Conservation (phyloP, 768 basidiomycete species). For the Nevesoporus exiguus region DNA sequence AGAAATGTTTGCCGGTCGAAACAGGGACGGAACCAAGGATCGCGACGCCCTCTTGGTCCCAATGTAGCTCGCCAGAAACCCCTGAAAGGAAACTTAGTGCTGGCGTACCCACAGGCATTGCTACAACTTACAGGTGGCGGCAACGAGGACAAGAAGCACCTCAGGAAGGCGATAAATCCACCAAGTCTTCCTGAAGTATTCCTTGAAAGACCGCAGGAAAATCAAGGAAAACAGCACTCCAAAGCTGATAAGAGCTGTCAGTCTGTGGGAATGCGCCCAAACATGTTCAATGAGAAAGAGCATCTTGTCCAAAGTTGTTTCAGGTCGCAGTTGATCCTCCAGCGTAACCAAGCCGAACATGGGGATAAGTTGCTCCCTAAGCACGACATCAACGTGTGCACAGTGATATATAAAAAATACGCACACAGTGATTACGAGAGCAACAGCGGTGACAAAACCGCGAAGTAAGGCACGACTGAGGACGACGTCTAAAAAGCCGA, state of each 20-base stretch:
- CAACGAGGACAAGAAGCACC: slow-evolving; percentile 81
- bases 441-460: slow-evolving; percentile 85
- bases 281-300: slow-evolving; percentile 65
- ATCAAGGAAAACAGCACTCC: slow-evolving; percentile 66
- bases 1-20: slow-evolving; percentile 54
- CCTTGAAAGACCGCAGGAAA: slow-evolving; percentile 54
- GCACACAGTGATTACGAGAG: slow-evolving; percentile 80
- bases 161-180: slow-evolving; percentile 84
- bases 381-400: background rate
- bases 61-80: slow-evolving; percentile 61
- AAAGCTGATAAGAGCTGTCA: slow-evolving; percentile 75
- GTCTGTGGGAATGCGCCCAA: slow-evolving; percentile 52
- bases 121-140: slow-evolving; percentile 66
- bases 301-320: slow-evolving; percentile 73
- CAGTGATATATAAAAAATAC: slow-evolving; percentile 23
- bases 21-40: slow-evolving; percentile 80
- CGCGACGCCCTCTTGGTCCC: slow-evolving; percentile 77
- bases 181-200: slow-evolving; percentile 55
- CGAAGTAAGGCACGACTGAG: slow-evolving; percentile 84
- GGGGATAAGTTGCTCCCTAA: slow-evolving; percentile 79
- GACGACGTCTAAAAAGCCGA: slow-evolving; percentile 93
- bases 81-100: slow-evolving; percentile 40
- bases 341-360: slow-evolving; percentile 79
- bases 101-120: background rate
- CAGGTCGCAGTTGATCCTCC: slow-evolving; percentile 51